These are phyloP conservation scores for Umbellularia californica DNA, from an alignment of 164 flowering plant genomes.

Conservation along the genomic window DNA sequence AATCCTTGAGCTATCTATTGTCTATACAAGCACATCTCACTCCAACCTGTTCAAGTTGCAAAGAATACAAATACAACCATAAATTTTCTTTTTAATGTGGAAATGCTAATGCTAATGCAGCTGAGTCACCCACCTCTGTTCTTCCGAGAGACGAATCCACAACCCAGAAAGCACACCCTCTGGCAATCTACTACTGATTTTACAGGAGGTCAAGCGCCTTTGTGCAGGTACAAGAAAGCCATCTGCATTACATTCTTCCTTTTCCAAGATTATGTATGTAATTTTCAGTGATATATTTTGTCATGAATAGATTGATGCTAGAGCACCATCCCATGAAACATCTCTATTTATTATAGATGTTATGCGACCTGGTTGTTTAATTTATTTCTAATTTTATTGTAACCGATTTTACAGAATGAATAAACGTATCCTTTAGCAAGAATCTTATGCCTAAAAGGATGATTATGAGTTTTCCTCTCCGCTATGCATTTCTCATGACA, in stretches of 20 bases:
- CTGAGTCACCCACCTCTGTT: slow-evolving; percentile 43
- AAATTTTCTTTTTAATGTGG: neutral
- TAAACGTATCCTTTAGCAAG: too few species aligned
- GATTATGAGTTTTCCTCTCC: too few species aligned
- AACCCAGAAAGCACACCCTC: slow-evolving; percentile 57
- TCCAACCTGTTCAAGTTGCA: neutral
- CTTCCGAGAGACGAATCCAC: slow-evolving; percentile 53
- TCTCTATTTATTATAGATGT: neutral
- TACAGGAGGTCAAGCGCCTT: slow-evolving; percentile 55
- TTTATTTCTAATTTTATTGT: neutral
- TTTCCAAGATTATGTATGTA: neutral
- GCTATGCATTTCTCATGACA: too few species aligned
- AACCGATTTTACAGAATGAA: too few species aligned
- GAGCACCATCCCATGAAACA: neutral
- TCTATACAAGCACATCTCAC: neutral
- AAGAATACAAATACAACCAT: too few species aligned
- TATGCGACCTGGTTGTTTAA: neutral
- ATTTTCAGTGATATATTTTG: too few species aligned
- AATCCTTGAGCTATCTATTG: neutral
- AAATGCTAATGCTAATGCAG: slow-evolving; percentile 26
- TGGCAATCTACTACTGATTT: slow-evolving; percentile 56
- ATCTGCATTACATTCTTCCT: neutral
- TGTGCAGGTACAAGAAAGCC: slow-evolving; percentile 29
- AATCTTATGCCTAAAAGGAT: too few species aligned
- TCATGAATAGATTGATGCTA: neutral